Evolutionary conservation across 176 grass and related monocot genomes (phyloP).

Genomic region (Elaeis guineensis): DNA sequence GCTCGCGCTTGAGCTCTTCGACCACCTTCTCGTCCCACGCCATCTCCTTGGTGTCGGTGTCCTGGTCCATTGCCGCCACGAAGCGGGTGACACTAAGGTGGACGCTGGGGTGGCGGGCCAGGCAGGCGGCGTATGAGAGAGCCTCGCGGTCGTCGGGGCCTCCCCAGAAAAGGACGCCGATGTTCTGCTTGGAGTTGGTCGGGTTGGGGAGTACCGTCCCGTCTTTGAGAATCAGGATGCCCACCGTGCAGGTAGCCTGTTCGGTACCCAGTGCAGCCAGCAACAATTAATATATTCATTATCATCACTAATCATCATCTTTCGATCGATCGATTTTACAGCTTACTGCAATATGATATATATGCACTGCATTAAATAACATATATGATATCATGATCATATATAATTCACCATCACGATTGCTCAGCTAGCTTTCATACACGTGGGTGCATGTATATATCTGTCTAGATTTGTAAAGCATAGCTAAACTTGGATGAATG

Average conservation of each 20-base stretch:
- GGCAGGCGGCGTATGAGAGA: constrained; percentile 11
- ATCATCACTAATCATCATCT: no score
- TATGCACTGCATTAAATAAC: no score
- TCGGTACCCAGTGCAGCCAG: no score
- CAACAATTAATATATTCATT: no score
- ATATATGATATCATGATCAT: no score
- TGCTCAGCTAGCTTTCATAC: no score
- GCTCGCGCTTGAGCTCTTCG: constrained; percentile 4
- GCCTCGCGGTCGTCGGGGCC: constrained; percentile 34
- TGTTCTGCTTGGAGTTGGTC: not conserved
- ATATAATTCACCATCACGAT: no score
- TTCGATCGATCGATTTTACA: no score
- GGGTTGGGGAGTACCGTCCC: not conserved
- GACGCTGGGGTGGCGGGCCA: constrained; percentile 10
- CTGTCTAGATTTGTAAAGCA: no score
- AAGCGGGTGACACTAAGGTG: constrained; percentile 9
- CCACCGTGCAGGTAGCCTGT: constrained; percentile 18
- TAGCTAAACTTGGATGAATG: no score
- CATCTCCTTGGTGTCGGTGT: not conserved
- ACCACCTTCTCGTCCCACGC: constrained; percentile 11
- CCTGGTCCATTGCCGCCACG: not conserved
- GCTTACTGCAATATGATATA: no score
- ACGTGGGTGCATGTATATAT: no score
- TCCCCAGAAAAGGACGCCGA: constrained; percentile 28
- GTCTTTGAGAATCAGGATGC: constrained; percentile 24